Conservation (phyloP, 768 basidiomycete genomes). For the Clavulina sp. region DNA sequence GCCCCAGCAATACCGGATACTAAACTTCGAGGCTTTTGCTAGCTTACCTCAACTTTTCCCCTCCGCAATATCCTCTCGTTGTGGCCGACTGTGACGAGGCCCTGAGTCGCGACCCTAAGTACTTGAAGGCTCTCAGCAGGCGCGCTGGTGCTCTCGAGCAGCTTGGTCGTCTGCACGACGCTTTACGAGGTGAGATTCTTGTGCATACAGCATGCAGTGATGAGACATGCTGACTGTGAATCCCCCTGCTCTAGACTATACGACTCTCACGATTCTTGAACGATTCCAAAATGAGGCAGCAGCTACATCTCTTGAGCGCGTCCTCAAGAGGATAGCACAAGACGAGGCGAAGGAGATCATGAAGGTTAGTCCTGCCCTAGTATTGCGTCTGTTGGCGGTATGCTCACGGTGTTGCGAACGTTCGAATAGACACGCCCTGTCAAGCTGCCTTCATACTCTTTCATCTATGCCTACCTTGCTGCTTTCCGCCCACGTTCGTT, state of each 20-base stretch:
- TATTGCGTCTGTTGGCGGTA: not conserved
- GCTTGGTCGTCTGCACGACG: constrained; percentile 53
- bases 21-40: not conserved
- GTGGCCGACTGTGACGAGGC: constrained; percentile 82
- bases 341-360: constrained; percentile 60
- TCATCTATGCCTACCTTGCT: constrained; percentile 89
- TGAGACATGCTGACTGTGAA: constrained; percentile 3
- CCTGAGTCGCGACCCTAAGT: constrained; percentile 60
- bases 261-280: constrained; percentile 89
- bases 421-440: constrained; percentile 46
- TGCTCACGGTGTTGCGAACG: not conserved
- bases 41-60: constrained; percentile 87
- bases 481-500: constrained; percentile 80
- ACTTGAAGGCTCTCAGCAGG: constrained; percentile 83
- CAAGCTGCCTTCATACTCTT: constrained; percentile 72
- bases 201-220: not conserved
- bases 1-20: not conserved
- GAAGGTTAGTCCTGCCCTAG: constrained; percentile 22
- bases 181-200: constrained; percentile 50
- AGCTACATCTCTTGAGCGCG: constrained; percentile 73
- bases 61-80: constrained; percentile 67
- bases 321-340: constrained; percentile 64
- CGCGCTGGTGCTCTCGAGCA: constrained; percentile 73
- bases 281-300: constrained; percentile 73
- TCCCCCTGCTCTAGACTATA: constrained; percentile 47